Evolutionary conservation across 139 green algal genomes (phyloP).

Genomic region (Spirogloea muscicola): DNA sequence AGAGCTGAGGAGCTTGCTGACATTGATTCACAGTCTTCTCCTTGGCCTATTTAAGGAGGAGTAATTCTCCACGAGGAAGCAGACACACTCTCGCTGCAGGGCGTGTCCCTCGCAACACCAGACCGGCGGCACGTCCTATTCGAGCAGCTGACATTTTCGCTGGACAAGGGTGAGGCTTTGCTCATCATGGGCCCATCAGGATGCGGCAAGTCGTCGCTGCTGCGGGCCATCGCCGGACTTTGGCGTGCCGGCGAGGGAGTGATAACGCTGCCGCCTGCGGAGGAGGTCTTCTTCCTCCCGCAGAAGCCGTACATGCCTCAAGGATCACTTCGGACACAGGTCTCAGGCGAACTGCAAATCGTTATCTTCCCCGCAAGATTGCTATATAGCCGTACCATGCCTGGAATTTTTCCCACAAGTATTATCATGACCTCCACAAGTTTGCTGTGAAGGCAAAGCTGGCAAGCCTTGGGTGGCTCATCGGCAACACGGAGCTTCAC

Average conservation of each 20-base stretch:
- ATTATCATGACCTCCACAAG: no score
- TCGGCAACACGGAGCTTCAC: no score
- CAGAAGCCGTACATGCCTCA: slow-evolving; percentile 84
- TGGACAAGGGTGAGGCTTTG: slow-evolving; percentile 55
- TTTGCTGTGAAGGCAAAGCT: no score
- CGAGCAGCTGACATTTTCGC: slow-evolving; percentile 44
- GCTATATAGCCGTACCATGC: no score
- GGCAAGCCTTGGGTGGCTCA: no score
- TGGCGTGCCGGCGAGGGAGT: slow-evolving; percentile 48
- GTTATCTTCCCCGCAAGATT: no score
- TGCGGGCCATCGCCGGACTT: slow-evolving; percentile 61
- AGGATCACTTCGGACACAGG: slow-evolving; percentile 70
- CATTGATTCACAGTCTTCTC: no score
- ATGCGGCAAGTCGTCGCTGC: slow-evolving; percentile 65
- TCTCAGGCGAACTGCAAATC: no score
- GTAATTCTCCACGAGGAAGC: no score
- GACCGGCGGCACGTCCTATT: slow-evolving; percentile 14
- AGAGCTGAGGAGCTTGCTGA: no score
- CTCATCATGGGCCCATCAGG: slow-evolving; percentile 68
- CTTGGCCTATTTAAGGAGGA: no score
- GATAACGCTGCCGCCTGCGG: slow-evolving; percentile 36
- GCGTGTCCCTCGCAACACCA: slow-evolving; percentile 47
- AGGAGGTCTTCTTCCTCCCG: slow-evolving; percentile 77
- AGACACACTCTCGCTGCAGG: slow-evolving; percentile 10
- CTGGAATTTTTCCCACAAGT: no score